Base-by-base conservation (phyloP, 2,329 filamentous ascomycete genomes). In the Cladophialophora carrionii region DNA sequence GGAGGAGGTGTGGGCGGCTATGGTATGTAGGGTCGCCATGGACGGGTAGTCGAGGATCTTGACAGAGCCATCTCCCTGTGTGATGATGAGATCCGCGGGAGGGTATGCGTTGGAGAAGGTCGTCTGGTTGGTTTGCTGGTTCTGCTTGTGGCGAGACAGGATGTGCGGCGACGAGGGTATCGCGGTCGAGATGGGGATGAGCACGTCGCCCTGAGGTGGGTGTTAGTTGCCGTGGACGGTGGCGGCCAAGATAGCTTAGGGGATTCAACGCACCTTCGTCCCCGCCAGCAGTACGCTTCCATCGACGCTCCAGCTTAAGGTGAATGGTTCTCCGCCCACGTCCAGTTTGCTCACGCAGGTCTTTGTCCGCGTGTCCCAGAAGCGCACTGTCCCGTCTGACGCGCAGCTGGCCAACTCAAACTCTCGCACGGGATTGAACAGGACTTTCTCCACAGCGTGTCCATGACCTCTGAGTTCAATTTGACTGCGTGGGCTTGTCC, bases 301-400 rank as follows among this genome's bases (percentile, higher is more conserved):
- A 71, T 83, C 81, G 0, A 78, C 76, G 51, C 78, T 78, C 81
- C 81, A 83, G 9, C 78, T 77, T 51, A 83, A 70, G 1, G 80
- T 82, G 65, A 83, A 81, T 14, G 79, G 79, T 67, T 82, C 80
- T 29, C 79, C 80, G 51, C 80, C 81, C n/a, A 83, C 76, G 66
- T 82, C 79, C 6, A 83, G 71, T 55, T 77, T 78, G 67, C 78
- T 79, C 20, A 81, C 77, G 64, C 80, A 82, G 2, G 74, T 78
- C 71, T 82, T 82, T 14, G 78, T 79, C 51, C 81, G 76, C 26
- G 82, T 81, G 71, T 83, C 81, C 81, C 81, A 83, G 67, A 83
- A 79, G 48, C 80, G 77, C 55, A 82, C 80, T 1, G 80, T 82
- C 2, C 81, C 81, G 72, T 83, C 81, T 0, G 76, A 78, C 0